These are phyloP conservation scores for Phytomonas sp. DNA, from an alignment of 208 protist genomes.

Conservation along the genomic window DNA sequence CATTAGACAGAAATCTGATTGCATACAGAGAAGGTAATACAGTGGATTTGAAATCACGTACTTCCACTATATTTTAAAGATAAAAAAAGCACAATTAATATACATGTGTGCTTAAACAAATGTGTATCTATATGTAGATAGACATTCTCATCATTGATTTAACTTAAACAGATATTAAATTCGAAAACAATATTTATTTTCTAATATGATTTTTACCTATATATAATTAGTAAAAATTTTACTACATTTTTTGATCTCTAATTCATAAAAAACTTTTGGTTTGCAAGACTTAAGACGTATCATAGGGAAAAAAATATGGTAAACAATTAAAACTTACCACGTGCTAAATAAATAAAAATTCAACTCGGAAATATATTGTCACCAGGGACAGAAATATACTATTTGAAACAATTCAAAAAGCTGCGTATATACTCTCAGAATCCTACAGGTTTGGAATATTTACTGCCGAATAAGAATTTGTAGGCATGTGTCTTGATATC, in stretches of 20 bases:
- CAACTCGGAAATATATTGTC: background rate
- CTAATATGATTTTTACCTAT: background rate
- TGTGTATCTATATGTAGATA: background rate
- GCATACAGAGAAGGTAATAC: background rate
- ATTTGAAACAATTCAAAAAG: background rate
- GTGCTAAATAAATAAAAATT: background rate
- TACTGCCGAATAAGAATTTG: slow-evolving; percentile 35
- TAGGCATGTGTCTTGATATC: slow-evolving; percentile 54
- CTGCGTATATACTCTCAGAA: slow-evolving; percentile 21
- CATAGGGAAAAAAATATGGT: no score
- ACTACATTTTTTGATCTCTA: background rate
- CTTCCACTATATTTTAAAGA: background rate
- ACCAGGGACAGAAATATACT: slow-evolving; percentile 12
- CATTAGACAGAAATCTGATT: slow-evolving; percentile 14
- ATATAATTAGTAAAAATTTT: background rate
- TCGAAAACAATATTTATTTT: slow-evolving; percentile 13
- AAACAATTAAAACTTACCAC: background rate
- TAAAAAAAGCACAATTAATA: background rate
- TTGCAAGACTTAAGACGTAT: background rate
- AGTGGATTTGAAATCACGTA: background rate
- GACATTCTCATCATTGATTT: background rate
- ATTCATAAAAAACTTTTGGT: slow-evolving; percentile 2
- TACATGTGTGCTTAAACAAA: background rate
- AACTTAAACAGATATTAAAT: slow-evolving; percentile 7
- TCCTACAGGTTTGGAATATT: slow-evolving; percentile 71